Conservation (phyloP, 331 rosid genomes). For the Arachis monticola region DNA sequence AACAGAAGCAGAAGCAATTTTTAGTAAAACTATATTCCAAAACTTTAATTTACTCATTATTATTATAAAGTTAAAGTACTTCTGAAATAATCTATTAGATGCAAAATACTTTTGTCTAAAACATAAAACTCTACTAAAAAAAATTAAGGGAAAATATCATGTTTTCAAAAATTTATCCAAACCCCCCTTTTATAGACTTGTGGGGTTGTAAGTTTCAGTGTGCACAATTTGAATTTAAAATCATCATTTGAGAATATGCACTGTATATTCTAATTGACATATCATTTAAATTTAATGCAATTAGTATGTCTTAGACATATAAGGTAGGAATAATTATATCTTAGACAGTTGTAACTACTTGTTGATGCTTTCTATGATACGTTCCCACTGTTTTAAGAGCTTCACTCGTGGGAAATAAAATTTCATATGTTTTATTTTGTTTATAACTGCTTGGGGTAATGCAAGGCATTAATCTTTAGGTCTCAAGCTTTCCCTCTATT, state of each 20-base stretch:
- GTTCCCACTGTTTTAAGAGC: not conserved
- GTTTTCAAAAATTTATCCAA: not conserved
- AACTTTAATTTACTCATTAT: no score
- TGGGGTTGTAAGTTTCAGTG: conserved; percentile 17
- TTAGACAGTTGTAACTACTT: not conserved
- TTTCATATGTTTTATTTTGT: conserved; percentile 16
- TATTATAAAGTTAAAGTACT: no score
- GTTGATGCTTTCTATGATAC: conserved; percentile 6
- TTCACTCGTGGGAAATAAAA: not conserved
- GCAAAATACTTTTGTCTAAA: no score
- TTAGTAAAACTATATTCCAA: no score
- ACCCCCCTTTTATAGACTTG: conserved; percentile 18
- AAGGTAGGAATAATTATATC: not conserved
- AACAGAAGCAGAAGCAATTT: no score
- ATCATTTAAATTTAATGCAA: not conserved
- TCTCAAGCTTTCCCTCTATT: not conserved
- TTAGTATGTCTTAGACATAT: not conserved
- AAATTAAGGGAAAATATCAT: not conserved
- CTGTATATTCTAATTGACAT: conserved; percentile 8
- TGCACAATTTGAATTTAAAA: conserved; percentile 6
- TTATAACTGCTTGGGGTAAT: not conserved
- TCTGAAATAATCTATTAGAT: no score
- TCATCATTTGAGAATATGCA: conserved; percentile 27
- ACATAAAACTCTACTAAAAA: no score
- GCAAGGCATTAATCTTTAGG: conserved; percentile 5